Base-by-base conservation (phyloP, 768 basidiomycete genomes). In the Phlebiopsis gigantea region DNA sequence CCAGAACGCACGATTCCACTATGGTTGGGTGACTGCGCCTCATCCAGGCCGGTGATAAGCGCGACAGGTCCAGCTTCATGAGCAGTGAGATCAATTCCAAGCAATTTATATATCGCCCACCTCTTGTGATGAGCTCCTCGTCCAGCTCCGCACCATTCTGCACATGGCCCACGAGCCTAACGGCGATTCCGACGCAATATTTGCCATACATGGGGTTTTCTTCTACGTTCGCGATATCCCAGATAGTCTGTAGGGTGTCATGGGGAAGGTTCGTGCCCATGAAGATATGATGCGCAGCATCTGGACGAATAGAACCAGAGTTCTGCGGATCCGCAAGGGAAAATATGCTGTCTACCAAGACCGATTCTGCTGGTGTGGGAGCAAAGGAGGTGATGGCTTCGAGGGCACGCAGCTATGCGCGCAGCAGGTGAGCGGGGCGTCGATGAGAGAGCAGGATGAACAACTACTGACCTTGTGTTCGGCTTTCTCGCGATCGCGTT, bases 141-240 rank as follows among this genome's bases (percentile, higher is more conserved):
- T 68, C 68, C 21, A 79, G 66, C 10, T 65, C 62, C 62, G 74
- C 74, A 30, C 75, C 83, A 31, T 75, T 73, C 68, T 88, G 88
- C 3, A 82, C 79, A 76, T 83, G 82, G 3, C 83, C 84, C 59
- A 88, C 84, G 29, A 88, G 67, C 53, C 87, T 67, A 48, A 86
- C 71, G 14, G 84, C 84, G 45, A 80, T 72, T 28, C 80, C 80
- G 58, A 86, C 76, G 42, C 79, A 79, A 47, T 79, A 77, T 28
- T 73, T 72, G 30, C 80, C 77, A 30, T 87, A 72, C 63, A 75
- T 76, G 0, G 82, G 83, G 55, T 75, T 80, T 62, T 81, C 80
- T 22, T 82, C 79, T 15, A 75, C 74, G 66, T 87, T 85, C 21
- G 82, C 79, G 45, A 87, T 68, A 8, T 78, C 77, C 87, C 86